phyloP scores from a whole-genome alignment of 768 basidiomycete species.

The Boletus rubropictus region DNA sequence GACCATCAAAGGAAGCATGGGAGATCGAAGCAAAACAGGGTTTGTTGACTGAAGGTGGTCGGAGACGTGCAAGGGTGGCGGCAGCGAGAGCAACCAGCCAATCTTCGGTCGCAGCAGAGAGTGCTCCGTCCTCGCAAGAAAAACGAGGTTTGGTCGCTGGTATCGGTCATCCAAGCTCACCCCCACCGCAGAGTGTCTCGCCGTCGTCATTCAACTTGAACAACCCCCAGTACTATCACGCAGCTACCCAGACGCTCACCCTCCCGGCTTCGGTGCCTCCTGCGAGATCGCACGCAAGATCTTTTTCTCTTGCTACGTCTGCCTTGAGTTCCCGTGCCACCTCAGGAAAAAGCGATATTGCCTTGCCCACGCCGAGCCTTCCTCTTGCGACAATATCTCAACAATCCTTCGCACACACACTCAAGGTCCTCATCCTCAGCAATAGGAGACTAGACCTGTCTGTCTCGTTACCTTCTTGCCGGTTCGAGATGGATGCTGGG shows the following conservation, averaged over 20 bases:
- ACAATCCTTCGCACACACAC: slow-evolving; percentile 55
- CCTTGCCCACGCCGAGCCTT: slow-evolving; percentile 60
- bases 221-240: slow-evolving; percentile 56
- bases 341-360: slow-evolving; percentile 36
- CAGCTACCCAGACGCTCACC: slow-evolving; percentile 51
- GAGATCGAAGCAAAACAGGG: slow-evolving; percentile 76
- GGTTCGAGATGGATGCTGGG: slow-evolving; percentile 28
- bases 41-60: slow-evolving; percentile 67
- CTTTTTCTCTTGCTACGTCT: slow-evolving; percentile 50
- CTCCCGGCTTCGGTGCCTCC: slow-evolving; percentile 59
- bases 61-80: slow-evolving; percentile 52
- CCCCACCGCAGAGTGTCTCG: slow-evolving; percentile 21
- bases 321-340: slow-evolving; percentile 6
- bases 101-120: slow-evolving; percentile 16
- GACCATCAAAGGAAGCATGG: slow-evolving; percentile 63
- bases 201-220: slow-evolving; percentile 32
- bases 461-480: slow-evolving; percentile 45
- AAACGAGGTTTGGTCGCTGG: slow-evolving; percentile 19
- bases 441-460: slow-evolving; percentile 65
- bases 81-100: slow-evolving; percentile 35
- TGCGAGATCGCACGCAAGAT: slow-evolving; percentile 47
- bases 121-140: slow-evolving; percentile 5
- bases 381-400: slow-evolving; percentile 57
- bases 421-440: slow-evolving; percentile 53
- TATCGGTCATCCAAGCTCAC: slow-evolving; percentile 22